Evolutionary conservation across 257 asterid genomes (phyloP).

Genomic region (Prunella vulgaris): DNA sequence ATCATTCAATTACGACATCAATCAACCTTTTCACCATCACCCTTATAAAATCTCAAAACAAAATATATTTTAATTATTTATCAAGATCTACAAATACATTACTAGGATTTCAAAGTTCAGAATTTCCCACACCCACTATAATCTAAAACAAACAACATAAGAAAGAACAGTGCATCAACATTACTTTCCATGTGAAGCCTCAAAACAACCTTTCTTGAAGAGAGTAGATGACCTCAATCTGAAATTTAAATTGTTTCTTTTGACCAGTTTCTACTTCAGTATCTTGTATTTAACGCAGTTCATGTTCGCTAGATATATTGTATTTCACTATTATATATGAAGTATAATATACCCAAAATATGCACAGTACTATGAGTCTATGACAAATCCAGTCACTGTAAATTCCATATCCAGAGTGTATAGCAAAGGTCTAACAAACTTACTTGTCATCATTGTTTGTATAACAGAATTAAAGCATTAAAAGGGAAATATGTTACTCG

Average conservation of each 20-base stretch:
- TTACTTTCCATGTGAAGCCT: constrained; percentile 3
- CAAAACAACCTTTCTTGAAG: neutral
- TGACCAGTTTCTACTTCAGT: no score
- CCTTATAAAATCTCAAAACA: no score
- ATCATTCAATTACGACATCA: no score
- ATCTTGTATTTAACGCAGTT: neutral
- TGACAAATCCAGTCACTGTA: neutral
- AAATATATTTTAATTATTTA: no score
- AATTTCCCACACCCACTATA: no score
- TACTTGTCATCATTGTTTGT: constrained; percentile 8
- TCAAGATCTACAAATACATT: no score
- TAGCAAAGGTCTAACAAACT: constrained; percentile 17
- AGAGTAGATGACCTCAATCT: neutral
- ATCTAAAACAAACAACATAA: no score
- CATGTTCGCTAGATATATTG: neutral
- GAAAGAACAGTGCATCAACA: neutral
- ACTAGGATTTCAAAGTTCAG: no score
- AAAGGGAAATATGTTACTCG: constrained; percentile 50
- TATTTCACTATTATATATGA: neutral
- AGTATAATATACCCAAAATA: constrained; percentile 9
- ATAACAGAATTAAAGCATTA: constrained; percentile 20
- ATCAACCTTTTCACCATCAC: no score
- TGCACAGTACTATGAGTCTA: constrained; percentile 5
- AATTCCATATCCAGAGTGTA: constrained; percentile 13
- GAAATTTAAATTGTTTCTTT: no score